phyloP scores from a whole-genome alignment of 225 moss, liverwort and hornwort genomes.

The Marchantia polymorpha region DNA sequence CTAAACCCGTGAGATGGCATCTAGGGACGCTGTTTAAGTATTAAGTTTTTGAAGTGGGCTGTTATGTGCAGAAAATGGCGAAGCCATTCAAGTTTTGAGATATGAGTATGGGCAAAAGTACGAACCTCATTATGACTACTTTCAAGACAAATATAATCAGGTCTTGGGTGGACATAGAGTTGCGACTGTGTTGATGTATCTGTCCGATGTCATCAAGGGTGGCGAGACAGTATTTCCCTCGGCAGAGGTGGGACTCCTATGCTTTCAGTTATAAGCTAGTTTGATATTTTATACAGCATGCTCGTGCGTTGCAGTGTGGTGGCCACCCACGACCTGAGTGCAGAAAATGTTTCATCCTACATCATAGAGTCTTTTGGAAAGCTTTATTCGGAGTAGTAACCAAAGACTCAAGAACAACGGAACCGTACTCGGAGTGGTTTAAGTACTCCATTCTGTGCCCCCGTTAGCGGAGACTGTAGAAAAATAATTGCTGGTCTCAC shows the following conservation, averaged over 20 bases:
- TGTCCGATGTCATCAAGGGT: conserved; percentile 78
- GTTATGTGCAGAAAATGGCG: conserved; percentile 67
- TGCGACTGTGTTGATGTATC: conserved; percentile 96
- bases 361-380: too few relatives aligned
- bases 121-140: conserved; percentile 96
- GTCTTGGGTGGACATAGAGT: conserved; percentile 88
- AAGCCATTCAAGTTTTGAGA: conserved; percentile 88
- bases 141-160: conserved; percentile 93
- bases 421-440: too few relatives aligned
- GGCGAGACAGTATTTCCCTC: conserved; percentile 93
- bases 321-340: too few relatives aligned
- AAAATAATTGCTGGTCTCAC: too few relatives aligned
- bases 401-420: too few relatives aligned
- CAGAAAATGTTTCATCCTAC: too few relatives aligned
- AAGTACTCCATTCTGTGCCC: too few relatives aligned
- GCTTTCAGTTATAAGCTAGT: not conserved
- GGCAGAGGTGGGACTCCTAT: conserved; percentile 35
- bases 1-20: too few relatives aligned
- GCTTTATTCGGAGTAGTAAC: too few relatives aligned
- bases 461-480: too few relatives aligned
- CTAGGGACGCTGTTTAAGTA: too few relatives aligned
- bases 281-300: not conserved
- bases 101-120: conserved; percentile 95
- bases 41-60: not conserved
- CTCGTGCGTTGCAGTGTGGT: not conserved